Base-by-base conservation (phyloP, 2,329 filamentous ascomycete genomes). In the Aspergillus japonicus region DNA sequence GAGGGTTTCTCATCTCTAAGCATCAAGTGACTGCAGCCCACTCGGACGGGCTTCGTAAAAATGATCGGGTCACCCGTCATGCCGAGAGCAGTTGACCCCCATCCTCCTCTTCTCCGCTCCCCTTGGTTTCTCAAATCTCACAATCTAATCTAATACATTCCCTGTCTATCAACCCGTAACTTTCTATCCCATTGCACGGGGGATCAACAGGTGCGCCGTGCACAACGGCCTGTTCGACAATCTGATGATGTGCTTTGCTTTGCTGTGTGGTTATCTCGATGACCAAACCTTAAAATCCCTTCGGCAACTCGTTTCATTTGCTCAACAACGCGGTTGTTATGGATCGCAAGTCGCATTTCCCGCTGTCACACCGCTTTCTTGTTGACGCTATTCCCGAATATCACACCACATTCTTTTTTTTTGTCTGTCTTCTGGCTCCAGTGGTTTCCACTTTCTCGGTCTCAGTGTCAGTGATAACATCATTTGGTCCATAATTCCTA, bases 311-410 rank as follows among this genome's bases (percentile, higher is more conserved):
- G 10, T 16, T 47, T 21, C 24, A 51, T 54, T 47, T 47, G 33
- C 50, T 19, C 50, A 26, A 26, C 8, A 8, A 8, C 26, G 7
- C 26, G 7, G 26, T 23, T 33, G n/a, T 33, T 50, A 44, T 42
- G 35, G 33, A 14, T 58, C 48, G 29, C 31, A 47, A 35, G 23
- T 31, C 50, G 49, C 23, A n/a, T 31, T 53, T 57, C 57, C 60
- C 62, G 62, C 61, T 56, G 54, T 59, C 68, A 72, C 71, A 73
- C 71, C 71, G 63, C 64, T 65, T 53, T 58, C 56, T 56, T 50
- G 49, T 31, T 44, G 49, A 33, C 21, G 53, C 54, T 60, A 58
- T 59, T 65, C 68, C 59, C 64, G 60, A 55, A 57, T 56, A 62
- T 65, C 66, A 65, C 64, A 67, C 64, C 66, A 67, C 65, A 64